Conservation (phyloP, 371 early-diverging fungal genomes). For the Mucor ambiguus region DNA sequence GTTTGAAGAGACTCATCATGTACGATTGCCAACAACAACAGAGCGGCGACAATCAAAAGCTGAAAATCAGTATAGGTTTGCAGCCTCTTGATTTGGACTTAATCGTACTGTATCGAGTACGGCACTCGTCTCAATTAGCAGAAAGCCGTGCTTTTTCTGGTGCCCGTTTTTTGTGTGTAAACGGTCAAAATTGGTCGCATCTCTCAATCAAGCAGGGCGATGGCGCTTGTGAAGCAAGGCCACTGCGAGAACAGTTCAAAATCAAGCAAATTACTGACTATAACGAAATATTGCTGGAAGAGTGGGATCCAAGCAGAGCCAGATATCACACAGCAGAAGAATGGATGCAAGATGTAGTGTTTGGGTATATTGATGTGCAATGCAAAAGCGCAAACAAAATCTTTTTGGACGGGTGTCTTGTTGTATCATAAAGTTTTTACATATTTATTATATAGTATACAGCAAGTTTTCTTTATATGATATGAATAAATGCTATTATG, state of each 20-base stretch:
- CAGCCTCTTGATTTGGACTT: background rate
- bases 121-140: background rate
- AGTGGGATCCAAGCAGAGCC: constrained; percentile 7
- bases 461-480: background rate
- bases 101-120: background rate
- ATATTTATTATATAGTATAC: background rate
- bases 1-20: background rate
- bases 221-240: background rate
- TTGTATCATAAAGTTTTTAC: background rate
- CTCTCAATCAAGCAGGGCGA: background rate
- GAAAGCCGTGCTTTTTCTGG: background rate
- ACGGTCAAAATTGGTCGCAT: background rate
- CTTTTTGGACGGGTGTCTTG: constrained; percentile 6
- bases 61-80: background rate
- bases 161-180: background rate
- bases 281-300: background rate
- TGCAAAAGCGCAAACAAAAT: background rate
- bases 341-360: constrained; percentile 8
- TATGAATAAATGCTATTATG: background rate
- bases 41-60: background rate
- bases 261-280: background rate
- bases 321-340: constrained; percentile 1
- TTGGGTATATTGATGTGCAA: constrained; percentile 10
- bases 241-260: background rate
- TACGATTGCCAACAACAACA: constrained; percentile 10